Evolutionary conservation across 441 rosid genomes (phyloP).

Genomic region (Eutrema salsugineum): DNA sequence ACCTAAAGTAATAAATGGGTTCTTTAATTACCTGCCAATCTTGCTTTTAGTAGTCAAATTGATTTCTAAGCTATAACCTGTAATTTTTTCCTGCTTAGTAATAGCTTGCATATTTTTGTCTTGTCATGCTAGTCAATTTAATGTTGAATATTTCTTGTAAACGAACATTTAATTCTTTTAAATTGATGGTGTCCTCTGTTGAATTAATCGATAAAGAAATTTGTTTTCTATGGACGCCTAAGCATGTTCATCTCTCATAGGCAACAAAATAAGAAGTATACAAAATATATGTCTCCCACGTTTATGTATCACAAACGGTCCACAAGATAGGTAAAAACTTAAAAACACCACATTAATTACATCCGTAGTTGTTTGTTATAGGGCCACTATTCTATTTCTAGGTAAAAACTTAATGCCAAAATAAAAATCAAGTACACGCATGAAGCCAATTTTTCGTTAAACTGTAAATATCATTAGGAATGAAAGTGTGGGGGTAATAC

Average conservation of each 20-base stretch:
- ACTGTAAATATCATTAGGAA: too few species aligned
- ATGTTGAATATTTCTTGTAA: too few species aligned
- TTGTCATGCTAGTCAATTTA: background rate
- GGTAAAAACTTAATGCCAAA: too few species aligned
- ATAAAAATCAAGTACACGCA: too few species aligned
- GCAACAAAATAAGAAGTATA: background rate
- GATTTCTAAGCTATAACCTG: background rate
- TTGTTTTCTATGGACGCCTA: background rate
- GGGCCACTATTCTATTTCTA: too few species aligned
- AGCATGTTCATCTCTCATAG: background rate
- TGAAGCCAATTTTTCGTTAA: too few species aligned
- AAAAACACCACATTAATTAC: background rate
- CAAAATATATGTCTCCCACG: background rate
- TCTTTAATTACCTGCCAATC: background rate
- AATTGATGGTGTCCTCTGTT: background rate
- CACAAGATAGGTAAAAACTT: background rate
- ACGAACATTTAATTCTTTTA: too few species aligned
- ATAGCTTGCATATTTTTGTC: background rate
- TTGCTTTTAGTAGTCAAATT: background rate
- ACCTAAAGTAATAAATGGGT: background rate
- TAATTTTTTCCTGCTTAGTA: background rate
- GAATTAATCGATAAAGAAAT: background rate
- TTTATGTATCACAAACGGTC: background rate
- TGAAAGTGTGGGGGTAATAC: too few species aligned
- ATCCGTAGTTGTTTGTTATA: background rate